Evolutionary conservation across 2,329 filamentous ascomycete genomes (phyloP).

Genomic region (Neodidymelliopsis sp.): DNA sequence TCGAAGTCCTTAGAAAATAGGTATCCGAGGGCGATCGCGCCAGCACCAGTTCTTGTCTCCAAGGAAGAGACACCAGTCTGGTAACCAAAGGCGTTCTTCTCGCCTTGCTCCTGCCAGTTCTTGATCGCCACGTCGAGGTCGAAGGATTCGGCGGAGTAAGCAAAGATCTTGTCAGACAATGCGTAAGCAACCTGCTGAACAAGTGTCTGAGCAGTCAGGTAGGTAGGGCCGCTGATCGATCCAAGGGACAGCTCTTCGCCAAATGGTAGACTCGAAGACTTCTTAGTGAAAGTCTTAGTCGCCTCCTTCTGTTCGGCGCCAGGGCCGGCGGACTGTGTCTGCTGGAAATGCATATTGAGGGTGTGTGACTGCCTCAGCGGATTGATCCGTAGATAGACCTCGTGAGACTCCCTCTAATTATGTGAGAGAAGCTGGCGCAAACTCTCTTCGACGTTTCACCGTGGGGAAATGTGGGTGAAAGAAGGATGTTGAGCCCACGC

Average conservation of each 20-base stretch:
- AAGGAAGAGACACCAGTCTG: constrained; percentile 78
- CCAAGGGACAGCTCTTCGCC: constrained; percentile 60
- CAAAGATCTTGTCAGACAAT: constrained; percentile 96
- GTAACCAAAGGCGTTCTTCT: constrained; percentile 84
- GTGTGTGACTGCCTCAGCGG: constrained; percentile 20
- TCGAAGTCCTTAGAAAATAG: constrained; percentile 98
- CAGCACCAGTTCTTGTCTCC: constrained; percentile 88
- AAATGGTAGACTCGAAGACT: constrained; percentile 61
- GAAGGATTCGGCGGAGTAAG: constrained; percentile 93
- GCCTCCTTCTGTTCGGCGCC: constrained; percentile 39
- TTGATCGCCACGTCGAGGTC: constrained; percentile 85
- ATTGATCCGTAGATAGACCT: constrained; percentile 15
- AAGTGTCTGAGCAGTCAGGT: constrained; percentile 89
- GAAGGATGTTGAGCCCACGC: constrained; percentile 21
- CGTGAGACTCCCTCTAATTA: constrained; percentile 15
- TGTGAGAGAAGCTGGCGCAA: constrained; percentile 19
- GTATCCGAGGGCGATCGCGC: constrained; percentile 91
- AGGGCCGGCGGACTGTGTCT: constrained; percentile 48
- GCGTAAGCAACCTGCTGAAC: constrained; percentile 96
- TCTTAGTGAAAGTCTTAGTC: constrained; percentile 48
- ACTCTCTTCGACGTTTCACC: constrained; percentile 25
- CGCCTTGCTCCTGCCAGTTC: constrained; percentile 73
- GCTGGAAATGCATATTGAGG: constrained; percentile 48
- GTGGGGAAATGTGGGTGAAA: constrained; percentile 23
- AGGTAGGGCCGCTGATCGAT: constrained; percentile 83